These are phyloP conservation scores for Linum usitatissimum DNA, from an alignment of 345 rosid genomes.

Conservation along the genomic window DNA sequence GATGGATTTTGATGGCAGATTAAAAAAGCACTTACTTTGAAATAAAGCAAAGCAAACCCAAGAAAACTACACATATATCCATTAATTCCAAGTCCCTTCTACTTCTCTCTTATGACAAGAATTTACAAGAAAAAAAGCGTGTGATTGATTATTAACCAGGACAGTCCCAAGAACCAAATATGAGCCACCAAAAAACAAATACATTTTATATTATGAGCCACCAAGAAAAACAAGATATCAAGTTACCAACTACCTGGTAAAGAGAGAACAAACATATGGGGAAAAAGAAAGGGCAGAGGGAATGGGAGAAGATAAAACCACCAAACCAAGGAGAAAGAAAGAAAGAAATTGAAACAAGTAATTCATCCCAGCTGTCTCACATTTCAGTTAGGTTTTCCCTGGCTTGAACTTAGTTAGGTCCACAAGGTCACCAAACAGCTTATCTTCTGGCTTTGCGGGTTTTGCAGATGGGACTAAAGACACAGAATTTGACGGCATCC, in stretches of 20 bases:
- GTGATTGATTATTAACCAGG: too few relatives aligned
- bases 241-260: slow-evolving; percentile 13
- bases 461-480: background rate
- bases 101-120: too few relatives aligned
- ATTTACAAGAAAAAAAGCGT: too few relatives aligned
- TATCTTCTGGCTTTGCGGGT: slow-evolving; percentile 33
- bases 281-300: background rate
- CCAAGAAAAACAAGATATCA: background rate
- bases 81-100: too few relatives aligned
- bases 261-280: slow-evolving; percentile 3
- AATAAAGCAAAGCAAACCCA: too few relatives aligned
- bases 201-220: slow-evolving; percentile 18
- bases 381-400: slow-evolving; percentile 37
- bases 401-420: slow-evolving; percentile 80
- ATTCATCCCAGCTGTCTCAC: too few relatives aligned
- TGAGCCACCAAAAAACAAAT: slow-evolving; percentile 5
- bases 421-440: slow-evolving; percentile 94
- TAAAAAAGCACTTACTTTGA: too few relatives aligned
- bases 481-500: background rate
- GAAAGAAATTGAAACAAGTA: background rate
- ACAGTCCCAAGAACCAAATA: slow-evolving; percentile 7
- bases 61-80: too few relatives aligned
- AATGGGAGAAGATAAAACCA: background rate
- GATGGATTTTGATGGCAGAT: too few relatives aligned
- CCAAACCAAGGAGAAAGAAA: background rate